Evolutionary conservation across 192 early-diverging fungal species (phyloP), one percentile per base, ranked within the genome.

Genomic region (Hyaloraphidium curvatum): DNA sequence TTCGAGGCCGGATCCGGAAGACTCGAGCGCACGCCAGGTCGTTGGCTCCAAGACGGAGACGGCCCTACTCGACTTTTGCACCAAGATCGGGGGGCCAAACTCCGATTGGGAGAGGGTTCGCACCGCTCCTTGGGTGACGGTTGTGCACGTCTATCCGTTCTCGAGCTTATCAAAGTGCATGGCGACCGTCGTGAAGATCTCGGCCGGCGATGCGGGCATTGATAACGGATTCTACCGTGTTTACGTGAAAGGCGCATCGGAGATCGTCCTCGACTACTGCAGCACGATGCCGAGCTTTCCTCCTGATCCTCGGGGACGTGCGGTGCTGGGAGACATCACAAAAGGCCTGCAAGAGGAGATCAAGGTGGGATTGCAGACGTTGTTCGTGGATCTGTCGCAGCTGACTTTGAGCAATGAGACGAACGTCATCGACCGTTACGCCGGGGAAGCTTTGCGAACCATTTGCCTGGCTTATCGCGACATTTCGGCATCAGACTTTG

Each of bases 1-100:
- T 50, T 74, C 80, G 66, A 77, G 72, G 30, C 73, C 73, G 23
- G 77, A 25, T 7, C 17, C 35, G 11, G 43, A 48, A 48, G 43
- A 81, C 51, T 75, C 80, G 37, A 62, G 66, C 30, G 79, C 74
- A 31, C 52, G 70, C 27, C 66, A 61, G 9, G 79, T 94, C 57
- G 66, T 82, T 28, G 96, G 96, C 25, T 87, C 84, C 63, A 95
- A 97, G 67, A 97, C 90, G 4, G 96, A 97, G 60, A 78, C 83
- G 1, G 96, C 96, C 0, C 54, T 99, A 35, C 72, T 99, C 19
- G 71, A 79, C 23, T 87, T 88, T 64, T 76, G 84, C 3, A 78
- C 76, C 62, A 53, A 35, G 41, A 67, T 82, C 43, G 11, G 22
- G 21, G 39, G 41, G 30, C 75, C 73, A 39, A 80, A 82, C 28